Conservation (phyloP, 2,329 filamentous ascomycete species). For the Fusarium armeniacum region DNA sequence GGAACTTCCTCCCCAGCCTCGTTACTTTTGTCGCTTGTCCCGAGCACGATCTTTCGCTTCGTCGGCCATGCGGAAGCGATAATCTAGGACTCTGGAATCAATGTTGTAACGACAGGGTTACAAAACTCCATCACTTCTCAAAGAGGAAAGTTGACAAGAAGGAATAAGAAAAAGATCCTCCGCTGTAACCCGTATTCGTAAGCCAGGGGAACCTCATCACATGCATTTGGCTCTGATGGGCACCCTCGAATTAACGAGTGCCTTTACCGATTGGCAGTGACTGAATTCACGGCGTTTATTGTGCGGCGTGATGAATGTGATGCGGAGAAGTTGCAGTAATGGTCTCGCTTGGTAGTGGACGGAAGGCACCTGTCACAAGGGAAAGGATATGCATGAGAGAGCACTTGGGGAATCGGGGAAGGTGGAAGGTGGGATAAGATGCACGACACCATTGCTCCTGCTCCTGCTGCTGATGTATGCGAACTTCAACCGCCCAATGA, state of each 20-base stretch:
- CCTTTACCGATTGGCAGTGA: slow-evolving; percentile 31
- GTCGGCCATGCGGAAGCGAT: slow-evolving; percentile 1
- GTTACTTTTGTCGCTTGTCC: slow-evolving; percentile 2
- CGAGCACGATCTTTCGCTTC: slow-evolving; percentile 8
- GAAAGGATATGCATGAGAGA: slow-evolving; percentile 39
- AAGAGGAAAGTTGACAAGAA: slow-evolving; percentile 35
- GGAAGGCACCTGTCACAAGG: slow-evolving; percentile 44
- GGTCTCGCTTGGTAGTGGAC: slow-evolving; percentile 17
- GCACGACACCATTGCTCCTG: slow-evolving; percentile 39
- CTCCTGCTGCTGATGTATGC: slow-evolving; percentile 38
- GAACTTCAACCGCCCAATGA: slow-evolving; percentile 33
- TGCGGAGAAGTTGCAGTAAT: slow-evolving; percentile 37
- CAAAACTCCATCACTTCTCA: slow-evolving; percentile 19
- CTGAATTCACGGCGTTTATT: slow-evolving; percentile 37
- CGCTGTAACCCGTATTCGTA: slow-evolving; percentile 37
- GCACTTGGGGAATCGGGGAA: slow-evolving; percentile 27
- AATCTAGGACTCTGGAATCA: slow-evolving; percentile 23
- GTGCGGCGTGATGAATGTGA: slow-evolving; percentile 33
- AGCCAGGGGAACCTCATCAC: slow-evolving; percentile 36
- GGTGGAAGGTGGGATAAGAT: slow-evolving; percentile 38
- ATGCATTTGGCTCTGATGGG: slow-evolving; percentile 19
- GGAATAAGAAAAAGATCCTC: slow-evolving; percentile 20
- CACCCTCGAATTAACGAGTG: slow-evolving; percentile 22
- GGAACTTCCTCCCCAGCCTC: slow-evolving; percentile 21
- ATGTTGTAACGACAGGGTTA: slow-evolving; percentile 28